phyloP scores from a whole-genome alignment of 495 filamentous ascomycete species.

The Daldinia vernicosa region DNA sequence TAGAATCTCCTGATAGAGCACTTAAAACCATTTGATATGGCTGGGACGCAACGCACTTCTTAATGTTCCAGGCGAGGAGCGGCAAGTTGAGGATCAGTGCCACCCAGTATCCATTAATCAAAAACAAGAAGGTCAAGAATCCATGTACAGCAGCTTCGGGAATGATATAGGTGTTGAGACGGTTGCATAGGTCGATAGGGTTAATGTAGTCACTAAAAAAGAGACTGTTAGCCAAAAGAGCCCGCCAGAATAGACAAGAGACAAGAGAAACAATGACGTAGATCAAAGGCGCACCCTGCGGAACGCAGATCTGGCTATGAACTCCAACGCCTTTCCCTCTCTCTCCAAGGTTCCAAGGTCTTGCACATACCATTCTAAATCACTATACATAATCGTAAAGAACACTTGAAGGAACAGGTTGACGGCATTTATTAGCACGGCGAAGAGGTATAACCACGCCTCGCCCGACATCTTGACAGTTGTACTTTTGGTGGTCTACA shows the following conservation, averaged over 20 bases:
- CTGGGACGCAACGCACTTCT: slow-evolving; percentile 75
- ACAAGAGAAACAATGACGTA: slow-evolving; percentile 39
- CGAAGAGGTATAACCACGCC: slow-evolving; percentile 98
- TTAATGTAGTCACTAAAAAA: slow-evolving; percentile 94
- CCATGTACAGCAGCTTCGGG: slow-evolving; percentile 98
- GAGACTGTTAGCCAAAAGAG: slow-evolving; percentile 34
- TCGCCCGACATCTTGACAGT: slow-evolving; percentile 90
- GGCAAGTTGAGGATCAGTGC: slow-evolving; percentile 92
- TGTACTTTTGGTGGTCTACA: slow-evolving; percentile 15
- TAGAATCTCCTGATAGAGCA: slow-evolving; percentile 24
- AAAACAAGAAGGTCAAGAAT: slow-evolving; percentile 91
- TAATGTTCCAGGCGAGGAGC: slow-evolving; percentile 90
- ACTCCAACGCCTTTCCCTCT: not conserved
- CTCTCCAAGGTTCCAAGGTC: not conserved
- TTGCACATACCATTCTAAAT: slow-evolving; percentile 91
- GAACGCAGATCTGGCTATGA: slow-evolving; percentile 3
- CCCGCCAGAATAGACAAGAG: not conserved
- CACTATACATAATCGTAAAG: slow-evolving; percentile 99
- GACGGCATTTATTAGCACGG: slow-evolving; percentile 99
- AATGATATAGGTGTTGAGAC: slow-evolving; percentile 99
- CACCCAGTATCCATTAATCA: slow-evolving; percentile 99
- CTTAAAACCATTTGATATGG: not conserved
- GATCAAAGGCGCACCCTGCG: slow-evolving; percentile 16
- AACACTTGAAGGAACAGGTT: slow-evolving; percentile 99
- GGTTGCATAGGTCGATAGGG: slow-evolving; percentile 99